phyloP scores from a whole-genome alignment of 208 protist species.

The Blechomonas ayalai region DNA sequence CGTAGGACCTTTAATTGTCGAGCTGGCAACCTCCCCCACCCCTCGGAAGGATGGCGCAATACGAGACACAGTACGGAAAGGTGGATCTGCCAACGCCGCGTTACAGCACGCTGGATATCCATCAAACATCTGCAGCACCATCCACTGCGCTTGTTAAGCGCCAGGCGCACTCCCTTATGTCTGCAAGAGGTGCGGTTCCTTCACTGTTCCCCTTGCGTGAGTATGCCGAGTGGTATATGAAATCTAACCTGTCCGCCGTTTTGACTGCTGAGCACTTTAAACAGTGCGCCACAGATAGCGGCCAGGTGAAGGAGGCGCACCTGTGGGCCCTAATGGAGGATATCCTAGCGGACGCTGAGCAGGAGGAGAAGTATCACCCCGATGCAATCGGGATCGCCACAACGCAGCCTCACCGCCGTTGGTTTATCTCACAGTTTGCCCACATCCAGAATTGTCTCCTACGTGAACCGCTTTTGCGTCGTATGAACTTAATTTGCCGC shows the following conservation, averaged over 20 bases:
- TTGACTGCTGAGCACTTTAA: slow-evolving; percentile 38
- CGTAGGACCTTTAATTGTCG: too few relatives aligned
- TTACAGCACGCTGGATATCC: not conserved
- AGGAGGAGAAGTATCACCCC: slow-evolving; percentile 36
- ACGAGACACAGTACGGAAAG: slow-evolving; percentile 38
- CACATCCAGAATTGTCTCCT: slow-evolving; percentile 65
- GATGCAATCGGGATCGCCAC: slow-evolving; percentile 51
- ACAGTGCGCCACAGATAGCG: slow-evolving; percentile 17
- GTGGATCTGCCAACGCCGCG: slow-evolving; percentile 18
- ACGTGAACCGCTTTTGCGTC: slow-evolving; percentile 43
- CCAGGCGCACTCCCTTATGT: too few relatives aligned
- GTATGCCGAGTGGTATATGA: slow-evolving; percentile 43
- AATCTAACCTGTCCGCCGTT: slow-evolving; percentile 6
- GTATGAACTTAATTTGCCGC: slow-evolving; percentile 49
- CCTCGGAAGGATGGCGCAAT: slow-evolving; percentile 1
- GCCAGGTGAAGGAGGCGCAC: slow-evolving; percentile 31
- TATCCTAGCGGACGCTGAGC: slow-evolving; percentile 48
- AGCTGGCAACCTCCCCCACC: too few relatives aligned
- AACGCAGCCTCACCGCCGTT: slow-evolving; percentile 60
- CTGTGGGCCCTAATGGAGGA: slow-evolving; percentile 57
- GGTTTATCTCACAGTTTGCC: slow-evolving; percentile 74
- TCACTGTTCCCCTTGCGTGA: slow-evolving; percentile 11
- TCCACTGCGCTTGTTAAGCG: not conserved
- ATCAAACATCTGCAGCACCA: not conserved
- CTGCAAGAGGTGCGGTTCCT: not conserved